phyloP scores from a whole-genome alignment of 768 basidiomycete genomes.

The Boletus reticulatus region DNA sequence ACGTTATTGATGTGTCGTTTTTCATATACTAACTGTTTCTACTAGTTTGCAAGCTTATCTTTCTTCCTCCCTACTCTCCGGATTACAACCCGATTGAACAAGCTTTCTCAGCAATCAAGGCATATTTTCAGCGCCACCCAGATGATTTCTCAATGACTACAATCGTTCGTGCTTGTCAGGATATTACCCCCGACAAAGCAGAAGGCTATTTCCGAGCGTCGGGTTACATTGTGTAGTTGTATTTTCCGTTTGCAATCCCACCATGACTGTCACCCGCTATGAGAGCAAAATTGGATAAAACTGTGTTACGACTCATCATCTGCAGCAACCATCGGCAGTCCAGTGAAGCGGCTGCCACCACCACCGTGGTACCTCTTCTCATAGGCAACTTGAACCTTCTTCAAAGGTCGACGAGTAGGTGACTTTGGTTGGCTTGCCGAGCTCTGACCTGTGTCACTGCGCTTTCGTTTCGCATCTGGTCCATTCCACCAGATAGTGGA shows the following conservation, averaged over 20 bases:
- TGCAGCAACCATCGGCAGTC: not conserved
- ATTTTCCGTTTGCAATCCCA: too few species aligned
- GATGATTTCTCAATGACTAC: not conserved
- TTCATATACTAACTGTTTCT: not conserved
- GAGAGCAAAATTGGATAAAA: too few species aligned
- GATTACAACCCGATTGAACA: not conserved
- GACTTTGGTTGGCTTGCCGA: not conserved
- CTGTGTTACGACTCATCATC: not conserved
- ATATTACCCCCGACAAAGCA: not conserved
- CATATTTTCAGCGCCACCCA: not conserved
- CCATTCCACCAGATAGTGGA: not conserved
- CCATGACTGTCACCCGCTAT: too few species aligned
- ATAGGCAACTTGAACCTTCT: not conserved
- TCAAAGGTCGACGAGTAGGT: not conserved
- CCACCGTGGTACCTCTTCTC: not conserved
- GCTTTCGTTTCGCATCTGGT: not conserved
- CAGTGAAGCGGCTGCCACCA: not conserved
- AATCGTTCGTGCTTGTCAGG: not conserved
- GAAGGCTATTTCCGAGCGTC: constrained; percentile 1
- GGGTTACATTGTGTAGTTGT: constrained; percentile 1
- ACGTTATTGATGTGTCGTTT: not conserved
- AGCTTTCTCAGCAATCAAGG: constrained; percentile 7
- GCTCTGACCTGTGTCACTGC: not conserved
- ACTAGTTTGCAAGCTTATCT: constrained; percentile 2
- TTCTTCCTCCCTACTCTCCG: not conserved